A percentile compares a stretch with the other conserved stretches of the same genome.
Evolutionary conservation across 2,329 filamentous ascomycete species (phyloP).

Genomic region (Pseudogymnoascus sp.): DNA sequence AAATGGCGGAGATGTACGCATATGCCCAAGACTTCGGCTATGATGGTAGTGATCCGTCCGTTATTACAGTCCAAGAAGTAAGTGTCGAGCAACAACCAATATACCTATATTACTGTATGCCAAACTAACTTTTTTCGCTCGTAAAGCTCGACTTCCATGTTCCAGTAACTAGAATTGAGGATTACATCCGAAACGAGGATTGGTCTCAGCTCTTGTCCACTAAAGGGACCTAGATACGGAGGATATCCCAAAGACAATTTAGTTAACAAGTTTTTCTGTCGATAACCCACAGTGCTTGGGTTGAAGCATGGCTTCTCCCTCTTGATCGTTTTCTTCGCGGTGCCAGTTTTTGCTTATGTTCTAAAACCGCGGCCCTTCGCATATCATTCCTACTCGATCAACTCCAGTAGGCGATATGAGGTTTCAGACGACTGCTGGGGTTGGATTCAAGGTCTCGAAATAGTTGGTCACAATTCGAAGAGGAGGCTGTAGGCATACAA

Average conservation of each 20-base stretch:
- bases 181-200: constrained; percentile 11
- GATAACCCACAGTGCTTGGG: neutral
- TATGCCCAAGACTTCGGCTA: constrained; percentile 26
- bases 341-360: neutral
- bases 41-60: constrained; percentile 28
- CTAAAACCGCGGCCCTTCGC: neutral
- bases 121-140: neutral
- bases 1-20: constrained; percentile 29
- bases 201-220: constrained; percentile 9
- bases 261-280: neutral
- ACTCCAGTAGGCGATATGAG: neutral
- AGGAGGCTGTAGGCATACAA: neutral
- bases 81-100: neutral
- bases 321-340: neutral
- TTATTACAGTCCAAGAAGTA: constrained; percentile 18
- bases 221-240: neutral
- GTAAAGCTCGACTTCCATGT: constrained; percentile 7
- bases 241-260: neutral
- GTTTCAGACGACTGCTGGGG: neutral
- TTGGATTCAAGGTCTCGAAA: neutral
- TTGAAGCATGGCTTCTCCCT: neutral
- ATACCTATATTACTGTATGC: neutral
- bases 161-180: constrained; percentile 7
- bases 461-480: neutral
- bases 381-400: neutral